These are phyloP conservation scores for Sugiyamaella neomexicana DNA, from an alignment of 1,139 yeast genomes.

Conservation along the genomic window DNA sequence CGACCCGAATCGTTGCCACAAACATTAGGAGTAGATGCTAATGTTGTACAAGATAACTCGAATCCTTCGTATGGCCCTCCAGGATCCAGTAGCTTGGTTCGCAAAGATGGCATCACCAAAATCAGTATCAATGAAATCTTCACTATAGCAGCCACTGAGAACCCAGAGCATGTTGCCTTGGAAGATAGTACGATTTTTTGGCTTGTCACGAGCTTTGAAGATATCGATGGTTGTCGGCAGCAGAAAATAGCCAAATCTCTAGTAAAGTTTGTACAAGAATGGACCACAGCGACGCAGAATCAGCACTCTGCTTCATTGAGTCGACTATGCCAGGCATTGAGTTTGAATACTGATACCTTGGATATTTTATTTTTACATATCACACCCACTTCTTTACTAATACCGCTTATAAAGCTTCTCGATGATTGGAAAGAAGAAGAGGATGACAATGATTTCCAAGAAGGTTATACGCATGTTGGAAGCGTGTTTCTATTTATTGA, in stretches of 20 bases:
- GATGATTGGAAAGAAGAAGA: conserved; percentile 42
- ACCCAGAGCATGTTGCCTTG: conserved; percentile 32
- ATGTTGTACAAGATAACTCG: conserved; percentile 22
- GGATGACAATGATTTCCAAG: conserved; percentile 63
- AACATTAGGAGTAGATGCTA: conserved; percentile 47
- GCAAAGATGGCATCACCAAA: conserved; percentile 18
- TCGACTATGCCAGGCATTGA: conserved; percentile 51
- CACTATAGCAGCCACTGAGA: conserved; percentile 28
- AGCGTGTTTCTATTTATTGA: conserved; percentile 53
- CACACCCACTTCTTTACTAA: conserved; percentile 31
- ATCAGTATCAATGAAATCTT: conserved; percentile 28
- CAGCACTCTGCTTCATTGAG: conserved; percentile 42
- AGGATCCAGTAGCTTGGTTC: conserved; percentile 12
- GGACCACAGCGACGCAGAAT: conserved; percentile 24
- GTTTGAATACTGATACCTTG: conserved; percentile 46
- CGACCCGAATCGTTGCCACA: conserved; percentile 47
- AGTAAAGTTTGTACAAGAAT: conserved; percentile 26
- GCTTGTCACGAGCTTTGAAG: conserved; percentile 32
- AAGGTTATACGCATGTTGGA: conserved; percentile 68
- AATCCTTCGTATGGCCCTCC: conserved; percentile 17
- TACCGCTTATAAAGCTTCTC: conserved; percentile 39
- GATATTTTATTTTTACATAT: conserved; percentile 45
- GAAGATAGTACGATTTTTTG: conserved; percentile 31
- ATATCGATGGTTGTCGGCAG: conserved; percentile 34
- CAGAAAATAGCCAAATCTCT: conserved; percentile 31